Percentiles rank a stretch among this genome's conserved stretches.
Evolutionary conservation across 768 basidiomycete genomes (phyloP).

Genomic region (Pleurotus ostreatus): DNA sequence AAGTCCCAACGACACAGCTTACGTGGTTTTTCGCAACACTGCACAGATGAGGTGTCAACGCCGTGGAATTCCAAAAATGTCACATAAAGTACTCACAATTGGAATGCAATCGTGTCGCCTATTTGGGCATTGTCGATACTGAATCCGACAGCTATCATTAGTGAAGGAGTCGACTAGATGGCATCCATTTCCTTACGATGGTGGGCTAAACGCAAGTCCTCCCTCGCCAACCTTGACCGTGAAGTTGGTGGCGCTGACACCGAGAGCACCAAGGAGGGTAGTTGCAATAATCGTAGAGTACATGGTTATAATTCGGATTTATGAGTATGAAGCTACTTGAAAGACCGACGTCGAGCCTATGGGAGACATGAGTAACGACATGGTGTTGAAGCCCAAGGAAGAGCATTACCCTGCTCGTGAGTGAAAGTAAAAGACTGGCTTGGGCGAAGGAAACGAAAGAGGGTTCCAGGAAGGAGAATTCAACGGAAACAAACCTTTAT

Average conservation of each 20-base stretch:
- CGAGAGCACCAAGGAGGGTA: constrained; percentile 28
- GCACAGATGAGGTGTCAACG: not conserved
- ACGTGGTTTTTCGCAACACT: constrained; percentile 29
- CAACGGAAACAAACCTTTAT: not conserved
- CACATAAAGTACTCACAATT: constrained; percentile 11
- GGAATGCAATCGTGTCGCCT: constrained; percentile 13
- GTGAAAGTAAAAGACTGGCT: constrained; percentile 29
- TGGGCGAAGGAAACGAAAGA: constrained; percentile 23
- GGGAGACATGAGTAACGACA: constrained; percentile 4
- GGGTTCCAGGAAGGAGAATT: not conserved
- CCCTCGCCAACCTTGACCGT: constrained; percentile 40
- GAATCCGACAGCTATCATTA: not conserved
- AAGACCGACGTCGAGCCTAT: constrained; percentile 31
- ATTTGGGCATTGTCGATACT: constrained; percentile 16
- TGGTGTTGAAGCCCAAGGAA: not conserved
- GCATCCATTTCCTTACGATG: not conserved
- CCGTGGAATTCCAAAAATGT: not conserved
- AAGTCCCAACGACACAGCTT: constrained; percentile 3
- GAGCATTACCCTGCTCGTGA: constrained; percentile 43
- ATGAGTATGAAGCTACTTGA: constrained; percentile 10
- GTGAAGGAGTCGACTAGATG: not conserved
- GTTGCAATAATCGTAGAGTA: constrained; percentile 42
- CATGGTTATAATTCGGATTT: constrained; percentile 35
- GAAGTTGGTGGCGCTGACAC: constrained; percentile 30
- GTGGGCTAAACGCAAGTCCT: constrained; percentile 11